Evolutionary conservation across 306 rosid genomes (phyloP), one percentile per base, ranked within the genome.

Genomic region (Vigna unguiculata): DNA sequence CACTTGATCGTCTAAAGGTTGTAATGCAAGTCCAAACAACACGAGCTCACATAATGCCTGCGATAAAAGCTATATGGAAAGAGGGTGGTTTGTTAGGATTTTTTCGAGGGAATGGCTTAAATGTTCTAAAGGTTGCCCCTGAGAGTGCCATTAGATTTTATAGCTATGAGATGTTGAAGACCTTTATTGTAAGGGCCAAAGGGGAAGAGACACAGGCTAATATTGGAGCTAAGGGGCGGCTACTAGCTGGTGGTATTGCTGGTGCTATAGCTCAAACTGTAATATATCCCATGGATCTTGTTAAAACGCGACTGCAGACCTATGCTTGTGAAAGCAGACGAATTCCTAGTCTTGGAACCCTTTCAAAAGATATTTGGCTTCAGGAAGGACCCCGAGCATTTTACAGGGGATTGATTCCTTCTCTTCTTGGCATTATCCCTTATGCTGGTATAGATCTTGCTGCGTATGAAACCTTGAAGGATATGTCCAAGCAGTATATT

Each of bases 381-480:
- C 95, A 86, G 7, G 98, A 91, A 82, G 98, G 98, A 65, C 95
- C 97, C 22, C 88, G 92, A 30, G 97, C 97, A 77, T 94, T 94
- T 82, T 91, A 91, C 78, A 92, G 90, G 78, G 98, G 98, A 74
- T 76, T 94, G 75, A 30, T 90, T 75, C 98, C 98, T 71, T 94
- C 98, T 57, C 83, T 94, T 84, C 90, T 94, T 67, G 98, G 98
- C 73, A 94, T 94, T 74, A 81, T 94, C 78, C 98, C 97, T 16
- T 94, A 94, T 84, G 96, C 98, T 69, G 98, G 98, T 51, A 94
- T 94, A 34, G 98, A 94, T 86, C 95, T 94, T 25, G 86, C 98
- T 45, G 96, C 95, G 10, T 94, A 94, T 74, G 98, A 94, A 80
- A 81, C 96, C 69, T 86, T 94, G 74, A 94, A 91, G 89, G 97